Percentiles rank a stretch among this genome's conserved stretches.
Evolutionary conservation across 139 green algal genomes (phyloP).

Genomic region (Gonium pectorale): DNA sequence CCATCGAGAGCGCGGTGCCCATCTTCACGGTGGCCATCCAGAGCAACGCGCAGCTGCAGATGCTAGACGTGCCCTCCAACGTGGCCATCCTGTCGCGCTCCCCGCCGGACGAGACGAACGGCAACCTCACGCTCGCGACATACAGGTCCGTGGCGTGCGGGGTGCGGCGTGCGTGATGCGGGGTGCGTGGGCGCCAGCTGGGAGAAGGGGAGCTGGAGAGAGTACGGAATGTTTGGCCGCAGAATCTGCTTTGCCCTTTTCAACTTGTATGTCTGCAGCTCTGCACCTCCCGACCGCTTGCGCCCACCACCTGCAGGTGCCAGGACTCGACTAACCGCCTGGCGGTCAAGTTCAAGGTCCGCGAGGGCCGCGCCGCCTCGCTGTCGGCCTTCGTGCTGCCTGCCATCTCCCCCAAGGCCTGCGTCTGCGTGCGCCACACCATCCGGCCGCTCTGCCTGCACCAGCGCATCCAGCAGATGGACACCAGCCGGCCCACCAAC

Average conservation of each 20-base stretch:
- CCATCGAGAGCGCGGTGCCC: conserved; percentile 69
- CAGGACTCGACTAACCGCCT: conserved; percentile 73
- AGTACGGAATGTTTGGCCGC: neutral
- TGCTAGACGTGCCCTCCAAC: conserved; percentile 74
- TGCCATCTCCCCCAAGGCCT: conserved; percentile 65
- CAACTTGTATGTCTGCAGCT: no score
- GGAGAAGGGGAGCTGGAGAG: neutral
- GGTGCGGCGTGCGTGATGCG: neutral
- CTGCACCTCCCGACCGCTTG: neutral
- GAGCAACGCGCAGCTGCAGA: conserved; percentile 48
- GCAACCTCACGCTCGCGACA: conserved; percentile 74
- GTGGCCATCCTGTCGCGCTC: conserved; percentile 73
- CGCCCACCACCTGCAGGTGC: conserved; percentile 48
- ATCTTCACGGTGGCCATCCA: conserved; percentile 74
- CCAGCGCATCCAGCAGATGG: conserved; percentile 45
- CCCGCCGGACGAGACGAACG: conserved; percentile 53
- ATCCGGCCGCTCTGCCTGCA: conserved; percentile 81
- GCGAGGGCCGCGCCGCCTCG: conserved; percentile 49
- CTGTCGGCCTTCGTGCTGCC: conserved; percentile 67
- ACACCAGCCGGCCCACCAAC: conserved; percentile 57
- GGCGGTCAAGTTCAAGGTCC: conserved; percentile 70
- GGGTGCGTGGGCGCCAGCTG: neutral
- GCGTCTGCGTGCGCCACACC: conserved; percentile 52
- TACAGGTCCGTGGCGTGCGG: conserved; percentile 65
- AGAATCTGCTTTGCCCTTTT: no score